Conservation (phyloP, 768 basidiomycete species). For the Ramaria sp. region DNA sequence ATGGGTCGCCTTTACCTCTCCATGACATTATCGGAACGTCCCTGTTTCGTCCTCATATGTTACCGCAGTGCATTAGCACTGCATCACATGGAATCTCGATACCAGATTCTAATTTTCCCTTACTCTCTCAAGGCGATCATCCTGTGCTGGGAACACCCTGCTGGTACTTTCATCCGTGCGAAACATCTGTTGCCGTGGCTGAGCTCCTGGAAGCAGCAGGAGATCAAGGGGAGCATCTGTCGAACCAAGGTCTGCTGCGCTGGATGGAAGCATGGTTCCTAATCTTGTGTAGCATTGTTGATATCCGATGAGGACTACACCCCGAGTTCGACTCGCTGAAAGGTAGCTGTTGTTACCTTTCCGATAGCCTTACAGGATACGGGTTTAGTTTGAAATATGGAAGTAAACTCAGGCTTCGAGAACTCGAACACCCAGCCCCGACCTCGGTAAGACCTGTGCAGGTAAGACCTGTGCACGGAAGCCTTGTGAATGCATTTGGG, state of each 20-base stretch:
- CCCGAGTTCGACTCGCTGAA: too few species aligned
- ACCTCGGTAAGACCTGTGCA: too few species aligned
- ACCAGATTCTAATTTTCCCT: conserved; percentile 48
- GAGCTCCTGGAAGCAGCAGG: conserved; percentile 53
- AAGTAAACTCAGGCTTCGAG: too few species aligned
- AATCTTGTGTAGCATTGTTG: conserved; percentile 58
- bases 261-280: conserved; percentile 76
- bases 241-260: conserved; percentile 24
- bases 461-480: too few species aligned
- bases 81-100: conserved; percentile 47
- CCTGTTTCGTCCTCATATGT: conserved; percentile 43
- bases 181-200: conserved; percentile 50
- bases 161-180: conserved; percentile 88
- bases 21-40: conserved; percentile 43
- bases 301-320: too few species aligned
- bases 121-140: conserved; percentile 83
- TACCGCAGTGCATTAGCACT: conserved; percentile 28
- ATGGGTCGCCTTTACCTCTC: conserved; percentile 51
- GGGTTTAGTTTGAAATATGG: too few species aligned
- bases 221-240: conserved; percentile 18
- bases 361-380: too few species aligned
- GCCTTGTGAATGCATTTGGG: too few species aligned
- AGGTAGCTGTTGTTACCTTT: too few species aligned
- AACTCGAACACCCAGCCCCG: too few species aligned
- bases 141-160: conserved; percentile 62